Evolutionary conservation across 176 grass and related monocot species (phyloP).

Genomic region (Bolboschoenus planiculmis): DNA sequence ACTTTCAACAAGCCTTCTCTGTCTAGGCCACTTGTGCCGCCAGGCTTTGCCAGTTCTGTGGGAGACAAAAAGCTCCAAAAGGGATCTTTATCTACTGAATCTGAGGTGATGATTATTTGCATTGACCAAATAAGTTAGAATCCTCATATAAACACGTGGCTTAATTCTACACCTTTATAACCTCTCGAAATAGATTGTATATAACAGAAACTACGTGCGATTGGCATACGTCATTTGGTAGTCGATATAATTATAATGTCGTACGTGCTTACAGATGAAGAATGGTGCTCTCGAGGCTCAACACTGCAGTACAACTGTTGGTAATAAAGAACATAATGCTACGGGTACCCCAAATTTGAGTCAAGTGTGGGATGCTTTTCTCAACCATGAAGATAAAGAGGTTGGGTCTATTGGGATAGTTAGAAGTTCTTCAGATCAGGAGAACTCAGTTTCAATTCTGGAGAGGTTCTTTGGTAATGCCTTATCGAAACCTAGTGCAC

Average conservation of each 20-base stretch:
- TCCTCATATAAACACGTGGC: background rate
- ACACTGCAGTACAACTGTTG: background rate
- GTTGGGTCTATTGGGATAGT: conserved; percentile 20
- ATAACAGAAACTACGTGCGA: background rate
- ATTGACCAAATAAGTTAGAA: background rate
- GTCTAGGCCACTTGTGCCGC: conserved; percentile 38
- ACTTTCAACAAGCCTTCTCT: conserved; percentile 23
- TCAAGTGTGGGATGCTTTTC: conserved; percentile 38
- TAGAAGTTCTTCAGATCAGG: conserved; percentile 34
- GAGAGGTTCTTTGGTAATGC: conserved; percentile 77
- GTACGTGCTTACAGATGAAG: conserved; percentile 13
- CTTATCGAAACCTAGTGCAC: conserved; percentile 42
- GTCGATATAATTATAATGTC: background rate
- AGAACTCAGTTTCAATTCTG: conserved; percentile 58
- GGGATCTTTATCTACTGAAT: conserved; percentile 20
- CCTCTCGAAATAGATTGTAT: background rate
- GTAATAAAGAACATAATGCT: conserved; percentile 7
- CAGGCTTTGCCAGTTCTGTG: conserved; percentile 35
- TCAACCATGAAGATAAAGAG: conserved; percentile 49
- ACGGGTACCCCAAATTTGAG: conserved; percentile 38
- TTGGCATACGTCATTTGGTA: background rate
- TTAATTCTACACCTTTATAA: background rate
- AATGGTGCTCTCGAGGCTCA: conserved; percentile 2
- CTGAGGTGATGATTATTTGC: conserved; percentile 30
- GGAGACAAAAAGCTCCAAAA: conserved; percentile 31